Conservation (phyloP, 148 eudicot genomes). For the Cornus suecica region DNA sequence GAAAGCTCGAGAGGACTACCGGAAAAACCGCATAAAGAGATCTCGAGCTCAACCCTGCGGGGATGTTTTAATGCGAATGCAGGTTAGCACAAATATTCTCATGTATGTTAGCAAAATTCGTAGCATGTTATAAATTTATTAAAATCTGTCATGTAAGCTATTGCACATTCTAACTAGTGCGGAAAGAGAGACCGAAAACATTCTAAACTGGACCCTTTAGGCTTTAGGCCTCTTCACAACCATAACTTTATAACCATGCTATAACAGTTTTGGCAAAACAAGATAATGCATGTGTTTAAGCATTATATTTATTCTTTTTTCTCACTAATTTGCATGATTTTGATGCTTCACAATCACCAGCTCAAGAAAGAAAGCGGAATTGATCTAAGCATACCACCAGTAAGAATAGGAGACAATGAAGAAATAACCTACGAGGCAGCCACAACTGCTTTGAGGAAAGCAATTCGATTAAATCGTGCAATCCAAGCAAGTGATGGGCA, state of each 20-base stretch:
- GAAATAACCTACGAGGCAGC: slow-evolving; percentile 4
- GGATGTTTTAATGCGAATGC: neutral
- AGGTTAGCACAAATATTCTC: neutral
- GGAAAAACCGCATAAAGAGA: neutral
- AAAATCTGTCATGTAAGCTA: too few species aligned
- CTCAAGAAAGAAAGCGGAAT: slow-evolving; percentile 10
- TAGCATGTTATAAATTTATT: too few species aligned
- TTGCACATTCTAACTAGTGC: too few species aligned
- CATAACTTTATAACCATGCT: too few species aligned
- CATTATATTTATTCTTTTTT: too few species aligned
- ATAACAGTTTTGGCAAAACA: too few species aligned
- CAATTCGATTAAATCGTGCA: slow-evolving; percentile 5
- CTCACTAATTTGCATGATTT: too few species aligned
- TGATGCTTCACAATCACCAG: too few species aligned
- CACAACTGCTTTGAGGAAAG: slow-evolving; percentile 8
- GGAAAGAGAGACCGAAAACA: too few species aligned
- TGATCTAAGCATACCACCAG: slow-evolving; percentile 12
- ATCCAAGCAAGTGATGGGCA: slow-evolving; percentile 15
- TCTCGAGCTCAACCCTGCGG: neutral
- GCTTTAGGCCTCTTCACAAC: too few species aligned
- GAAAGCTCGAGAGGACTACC: neutral
- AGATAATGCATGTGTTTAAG: too few species aligned
- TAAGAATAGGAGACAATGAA: neutral
- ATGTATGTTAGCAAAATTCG: neutral
- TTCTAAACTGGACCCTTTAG: too few species aligned